Conservation (phyloP, 192 early-diverging fungal species). For the Podila epicladia region DNA sequence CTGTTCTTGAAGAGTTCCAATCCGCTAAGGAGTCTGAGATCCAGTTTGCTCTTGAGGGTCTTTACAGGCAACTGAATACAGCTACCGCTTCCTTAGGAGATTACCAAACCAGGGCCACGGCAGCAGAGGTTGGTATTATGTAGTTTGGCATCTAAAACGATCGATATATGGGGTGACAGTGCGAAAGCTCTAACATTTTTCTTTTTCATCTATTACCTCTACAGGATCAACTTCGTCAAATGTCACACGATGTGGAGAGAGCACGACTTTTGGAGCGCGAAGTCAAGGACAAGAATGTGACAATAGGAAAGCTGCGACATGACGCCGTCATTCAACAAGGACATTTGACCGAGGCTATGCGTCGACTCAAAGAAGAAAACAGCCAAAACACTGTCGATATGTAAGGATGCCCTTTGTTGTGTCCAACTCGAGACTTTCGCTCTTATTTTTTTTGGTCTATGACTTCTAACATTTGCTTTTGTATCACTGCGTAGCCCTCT, state of each 20-base stretch:
- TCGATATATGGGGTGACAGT: constrained; percentile 13
- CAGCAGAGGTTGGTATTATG: constrained; percentile 63
- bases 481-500: constrained; percentile 69
- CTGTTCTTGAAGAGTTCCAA: constrained; percentile 91
- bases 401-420: constrained; percentile 36
- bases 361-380: constrained; percentile 81
- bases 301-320: constrained; percentile 81
- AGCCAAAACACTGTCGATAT: constrained; percentile 83
- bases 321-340: constrained; percentile 88
- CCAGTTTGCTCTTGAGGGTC: constrained; percentile 65
- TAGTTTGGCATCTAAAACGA: neutral
- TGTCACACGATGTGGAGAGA: constrained; percentile 59
- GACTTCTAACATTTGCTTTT: neutral
- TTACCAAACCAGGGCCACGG: constrained; percentile 60
- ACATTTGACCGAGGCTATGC: constrained; percentile 92
- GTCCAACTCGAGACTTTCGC: neutral
- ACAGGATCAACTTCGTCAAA: constrained; percentile 66
- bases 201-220: neutral
- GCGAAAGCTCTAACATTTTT: constrained; percentile 31
- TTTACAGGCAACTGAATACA: constrained; percentile 56
- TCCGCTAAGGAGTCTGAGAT: constrained; percentile 69
- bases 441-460: constrained; percentile 9
- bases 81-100: constrained; percentile 61
- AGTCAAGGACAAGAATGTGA: constrained; percentile 74
- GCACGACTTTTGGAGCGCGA: constrained; percentile 68